Conservation (phyloP, 108 stramenopile species). For the Aureococcus anophagefferens region DNA sequence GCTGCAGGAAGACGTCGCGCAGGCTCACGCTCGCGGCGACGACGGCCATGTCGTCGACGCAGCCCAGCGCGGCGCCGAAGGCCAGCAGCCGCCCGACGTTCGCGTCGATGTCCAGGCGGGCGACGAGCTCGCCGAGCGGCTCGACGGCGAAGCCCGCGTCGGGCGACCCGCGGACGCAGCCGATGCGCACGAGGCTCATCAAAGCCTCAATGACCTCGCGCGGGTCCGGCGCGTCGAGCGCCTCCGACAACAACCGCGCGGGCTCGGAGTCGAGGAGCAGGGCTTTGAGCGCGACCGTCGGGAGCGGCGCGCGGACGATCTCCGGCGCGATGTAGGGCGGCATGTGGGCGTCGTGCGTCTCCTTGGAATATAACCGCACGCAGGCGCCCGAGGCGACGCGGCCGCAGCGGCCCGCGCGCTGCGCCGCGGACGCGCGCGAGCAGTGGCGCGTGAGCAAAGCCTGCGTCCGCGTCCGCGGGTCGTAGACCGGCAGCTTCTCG, state of each 20-base stretch:
- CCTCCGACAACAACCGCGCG: not conserved
- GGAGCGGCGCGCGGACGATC: not conserved
- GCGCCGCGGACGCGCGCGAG: slow-evolving; percentile 34
- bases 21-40: not conserved
- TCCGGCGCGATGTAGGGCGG: not conserved
- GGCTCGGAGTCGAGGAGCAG: not conserved
- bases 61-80: not conserved
- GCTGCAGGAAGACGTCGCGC: not conserved
- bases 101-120: not conserved
- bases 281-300: not conserved
- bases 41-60: not conserved
- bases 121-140: not conserved
- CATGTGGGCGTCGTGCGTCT: not conserved
- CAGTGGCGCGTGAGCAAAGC: not conserved
- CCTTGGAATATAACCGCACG: slow-evolving; percentile 66
- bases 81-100: not conserved
- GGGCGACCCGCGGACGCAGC: not conserved
- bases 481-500: slow-evolving; percentile 86
- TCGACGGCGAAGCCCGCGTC: not conserved
- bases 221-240: not conserved
- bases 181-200: not conserved
- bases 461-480: slow-evolving; percentile 36
- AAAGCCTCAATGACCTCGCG: not conserved
- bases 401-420: slow-evolving; percentile 68
- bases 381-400: slow-evolving; percentile 60